phyloP scores from a whole-genome alignment of 345 rosid species.

The Lepidium aucheri region DNA sequence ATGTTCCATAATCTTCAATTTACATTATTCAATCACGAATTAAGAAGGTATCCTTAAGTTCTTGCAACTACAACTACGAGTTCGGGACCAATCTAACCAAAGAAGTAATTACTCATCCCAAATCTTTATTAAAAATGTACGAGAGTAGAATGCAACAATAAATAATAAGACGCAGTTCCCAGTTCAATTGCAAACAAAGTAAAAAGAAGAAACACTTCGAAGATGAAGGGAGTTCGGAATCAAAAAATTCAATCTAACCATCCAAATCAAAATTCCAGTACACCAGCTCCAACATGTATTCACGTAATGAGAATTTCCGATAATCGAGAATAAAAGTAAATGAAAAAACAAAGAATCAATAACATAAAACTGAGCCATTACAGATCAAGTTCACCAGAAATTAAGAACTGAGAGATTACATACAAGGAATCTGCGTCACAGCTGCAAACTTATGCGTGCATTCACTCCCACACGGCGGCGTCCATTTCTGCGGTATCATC shows the following conservation, averaged over 20 bases:
- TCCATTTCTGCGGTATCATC: constrained; percentile 79
- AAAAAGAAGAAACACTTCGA: not conserved
- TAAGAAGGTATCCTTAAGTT: not conserved
- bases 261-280: not conserved
- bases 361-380: not conserved
- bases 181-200: not conserved
- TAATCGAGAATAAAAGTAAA: not conserved
- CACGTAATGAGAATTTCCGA: not conserved
- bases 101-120: not conserved
- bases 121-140: not conserved
- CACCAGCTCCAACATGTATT: not conserved
- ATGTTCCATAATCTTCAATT: not conserved
- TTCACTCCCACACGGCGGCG: constrained; percentile 64
- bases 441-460: constrained; percentile 84
- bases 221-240: not conserved
- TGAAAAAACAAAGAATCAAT: not conserved
- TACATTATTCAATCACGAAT: constrained; percentile 1
- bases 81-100: constrained; percentile 2
- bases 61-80: not conserved
- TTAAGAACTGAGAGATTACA: not conserved
- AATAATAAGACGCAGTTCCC: not conserved
- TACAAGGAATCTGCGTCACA: constrained; percentile 85
- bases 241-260: not conserved
- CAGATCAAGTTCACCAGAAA: not conserved
- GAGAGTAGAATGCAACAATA: not conserved